These are phyloP conservation scores for Drechslerella coelobrocha DNA, from an alignment of 2,329 filamentous ascomycete species.

Conservation along the genomic window DNA sequence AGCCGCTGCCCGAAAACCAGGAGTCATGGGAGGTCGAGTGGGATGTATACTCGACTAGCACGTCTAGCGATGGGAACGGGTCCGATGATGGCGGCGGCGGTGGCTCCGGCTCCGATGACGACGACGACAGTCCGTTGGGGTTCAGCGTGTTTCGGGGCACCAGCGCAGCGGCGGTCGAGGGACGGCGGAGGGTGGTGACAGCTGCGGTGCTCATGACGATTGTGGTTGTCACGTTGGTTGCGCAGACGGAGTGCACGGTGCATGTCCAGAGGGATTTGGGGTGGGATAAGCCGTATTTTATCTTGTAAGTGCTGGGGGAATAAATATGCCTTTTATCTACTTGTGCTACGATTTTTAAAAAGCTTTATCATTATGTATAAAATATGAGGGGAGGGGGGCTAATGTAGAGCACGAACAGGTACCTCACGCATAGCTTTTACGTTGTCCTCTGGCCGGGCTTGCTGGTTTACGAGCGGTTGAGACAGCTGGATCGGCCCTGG, in stretches of 20 bases:
- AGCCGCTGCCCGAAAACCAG: not conserved
- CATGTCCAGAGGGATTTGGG: conserved; percentile 37
- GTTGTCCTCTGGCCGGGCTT: conserved; percentile 41
- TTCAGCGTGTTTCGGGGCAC: too few relatives aligned
- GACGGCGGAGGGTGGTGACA: conserved; percentile 19
- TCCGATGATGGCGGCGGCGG: conserved; percentile 13
- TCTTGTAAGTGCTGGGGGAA: conserved; percentile 32
- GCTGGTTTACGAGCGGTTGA: conserved; percentile 21
- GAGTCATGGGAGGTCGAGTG: conserved; percentile 49
- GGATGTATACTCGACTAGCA: conserved; percentile 42
- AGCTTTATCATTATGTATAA: too few relatives aligned
- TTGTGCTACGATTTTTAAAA: not conserved
- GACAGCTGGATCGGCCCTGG: conserved; percentile 33
- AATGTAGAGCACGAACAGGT: conserved; percentile 18
- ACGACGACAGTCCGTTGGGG: too few relatives aligned
- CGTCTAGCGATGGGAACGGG: conserved; percentile 21
- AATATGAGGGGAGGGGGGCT: not conserved
- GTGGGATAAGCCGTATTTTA: conserved; percentile 45
- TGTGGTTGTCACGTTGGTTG: conserved; percentile 21
- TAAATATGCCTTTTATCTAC: not conserved
- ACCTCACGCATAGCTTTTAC: conserved; percentile 41
- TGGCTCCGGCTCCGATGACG: conserved; percentile 2
- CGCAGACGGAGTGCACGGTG: conserved; percentile 40
- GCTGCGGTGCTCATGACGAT: conserved; percentile 37
- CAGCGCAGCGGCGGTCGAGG: not conserved